Evolutionary conservation across 257 asterid genomes (phyloP).

Genomic region (Eucommia ulmoides): DNA sequence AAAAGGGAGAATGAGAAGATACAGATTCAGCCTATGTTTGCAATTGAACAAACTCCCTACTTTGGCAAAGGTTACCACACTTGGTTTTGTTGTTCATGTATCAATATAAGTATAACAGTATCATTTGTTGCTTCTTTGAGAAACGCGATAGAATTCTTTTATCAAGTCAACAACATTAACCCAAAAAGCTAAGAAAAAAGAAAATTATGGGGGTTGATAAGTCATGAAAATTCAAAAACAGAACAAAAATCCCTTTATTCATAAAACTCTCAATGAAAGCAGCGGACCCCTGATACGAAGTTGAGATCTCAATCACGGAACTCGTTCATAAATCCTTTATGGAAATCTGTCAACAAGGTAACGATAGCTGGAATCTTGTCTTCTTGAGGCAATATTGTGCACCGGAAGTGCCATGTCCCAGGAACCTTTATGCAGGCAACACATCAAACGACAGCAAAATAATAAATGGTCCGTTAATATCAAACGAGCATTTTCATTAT

Average conservation of each 20-base stretch:
- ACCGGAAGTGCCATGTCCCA: slow-evolving; percentile 95
- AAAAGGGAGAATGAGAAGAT: too few species aligned
- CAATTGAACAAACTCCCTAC: too few species aligned
- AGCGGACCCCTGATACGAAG: not conserved
- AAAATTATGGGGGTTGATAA: not conserved
- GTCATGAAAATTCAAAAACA: not conserved
- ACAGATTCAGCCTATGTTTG: too few species aligned
- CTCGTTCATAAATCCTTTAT: slow-evolving; percentile 63
- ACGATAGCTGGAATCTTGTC: slow-evolving; percentile 74
- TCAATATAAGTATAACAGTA: too few species aligned
- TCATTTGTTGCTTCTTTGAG: not conserved
- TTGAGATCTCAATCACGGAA: slow-evolving; percentile 35
- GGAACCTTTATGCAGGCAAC: too few species aligned
- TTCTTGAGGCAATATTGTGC: slow-evolving; percentile 91
- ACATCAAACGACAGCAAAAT: not conserved
- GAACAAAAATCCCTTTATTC: not conserved
- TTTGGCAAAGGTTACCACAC: too few species aligned
- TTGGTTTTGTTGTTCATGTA: too few species aligned
- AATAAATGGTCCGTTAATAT: too few species aligned
- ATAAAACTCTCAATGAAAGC: too few species aligned
- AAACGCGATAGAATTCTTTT: not conserved
- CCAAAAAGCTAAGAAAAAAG: not conserved
- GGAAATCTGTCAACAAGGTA: slow-evolving; percentile 68
- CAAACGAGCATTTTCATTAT: not conserved
- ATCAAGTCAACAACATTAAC: not conserved